Evolutionary conservation across 2,329 filamentous ascomycete species (phyloP), one percentile per base, ranked within the genome.

Genomic region (Fusarium humuli): DNA sequence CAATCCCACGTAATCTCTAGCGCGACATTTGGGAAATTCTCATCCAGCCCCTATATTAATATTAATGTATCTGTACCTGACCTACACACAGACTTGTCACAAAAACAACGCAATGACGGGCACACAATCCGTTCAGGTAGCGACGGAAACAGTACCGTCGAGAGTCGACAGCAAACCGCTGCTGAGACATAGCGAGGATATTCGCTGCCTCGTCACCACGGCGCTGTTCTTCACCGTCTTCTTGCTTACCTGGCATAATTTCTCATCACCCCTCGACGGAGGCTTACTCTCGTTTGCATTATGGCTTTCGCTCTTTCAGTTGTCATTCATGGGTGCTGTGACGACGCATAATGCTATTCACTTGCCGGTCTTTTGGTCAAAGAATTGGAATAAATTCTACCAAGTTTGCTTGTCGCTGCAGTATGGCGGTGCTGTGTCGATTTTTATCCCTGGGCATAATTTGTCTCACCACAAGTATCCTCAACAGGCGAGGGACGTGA

Each of bases 391-490:
- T 47, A 65, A 65, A 9, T 65, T 65, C 2, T 65, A 65, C 61
- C 62, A 65, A 18, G 37, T 65, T 11, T 65, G 62, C 53, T 44
- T 65, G 61, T 65, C 62, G 14, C 47, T 65, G 9, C 62, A 65
- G 23, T 65, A 65, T 25, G 62, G 62, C 3, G 62, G 62, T 5
- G 61, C 62, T 16, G 62, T 65, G 0, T 65, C 62, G 2, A 46
- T 65, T 23, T 65, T 65, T 27, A 49, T 65, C 5, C 62, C 62
- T 7, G 62, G 62, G 4, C 62, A 65, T 34, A 65, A 65, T 25
- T 14, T 65, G 6, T 65, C 62, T 23, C 62, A 65, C n/a, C 62
- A 65, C 41, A 65, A 65, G 44, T 65, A 65, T 22, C 61, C 62
- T 20, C 62, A 65, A n/a, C 62, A 65, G 27, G 62, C 62, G 27